Percentiles rank a stretch among this genome's conserved stretches.
phyloP scores from a whole-genome alignment of 495 filamentous ascomycete genomes.

The Aspergillus egyptiacus region DNA sequence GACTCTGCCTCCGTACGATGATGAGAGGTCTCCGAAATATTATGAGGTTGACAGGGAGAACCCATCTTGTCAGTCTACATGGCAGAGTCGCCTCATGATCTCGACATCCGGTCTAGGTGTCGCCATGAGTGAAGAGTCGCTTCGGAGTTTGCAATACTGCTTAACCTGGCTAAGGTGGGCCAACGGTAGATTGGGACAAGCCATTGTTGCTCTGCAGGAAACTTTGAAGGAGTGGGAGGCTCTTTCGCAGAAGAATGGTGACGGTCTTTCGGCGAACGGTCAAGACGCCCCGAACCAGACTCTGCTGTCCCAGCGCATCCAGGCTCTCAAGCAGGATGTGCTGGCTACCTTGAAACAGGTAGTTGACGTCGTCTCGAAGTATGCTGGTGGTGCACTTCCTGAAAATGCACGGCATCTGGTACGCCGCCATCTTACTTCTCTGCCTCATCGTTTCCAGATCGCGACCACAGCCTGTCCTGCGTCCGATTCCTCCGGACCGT shows the following conservation, averaged over 20 bases:
- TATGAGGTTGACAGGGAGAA: constrained; percentile 42
- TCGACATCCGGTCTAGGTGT: constrained; percentile 78
- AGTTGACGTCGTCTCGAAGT: constrained; percentile 72
- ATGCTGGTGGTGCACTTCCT: constrained; percentile 77
- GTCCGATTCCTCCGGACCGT: constrained; percentile 29
- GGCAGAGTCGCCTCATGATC: constrained; percentile 75
- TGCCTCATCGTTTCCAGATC: constrained; percentile 69
- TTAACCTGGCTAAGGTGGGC: constrained; percentile 69
- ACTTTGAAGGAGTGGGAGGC: constrained; percentile 73
- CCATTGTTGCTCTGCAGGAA: constrained; percentile 60
- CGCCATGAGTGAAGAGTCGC: constrained; percentile 79
- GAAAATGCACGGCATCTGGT: constrained; percentile 77
- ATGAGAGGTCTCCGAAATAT: constrained; percentile 65
- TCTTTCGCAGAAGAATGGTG: constrained; percentile 20
- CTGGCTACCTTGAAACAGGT: constrained; percentile 69
- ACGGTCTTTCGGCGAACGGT: constrained; percentile 14
- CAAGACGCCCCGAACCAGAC: constrained; percentile 30
- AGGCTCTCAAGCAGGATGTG: constrained; percentile 64
- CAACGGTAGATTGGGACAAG: constrained; percentile 64
- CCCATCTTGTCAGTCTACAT: constrained; percentile 41
- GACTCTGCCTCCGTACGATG: constrained; percentile 74
- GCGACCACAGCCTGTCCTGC: constrained; percentile 41
- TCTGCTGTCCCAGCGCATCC: constrained; percentile 55
- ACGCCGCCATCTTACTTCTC: constrained; percentile 66
- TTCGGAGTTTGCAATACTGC: constrained; percentile 70